These are phyloP conservation scores for Suillus spraguei DNA, from an alignment of 768 basidiomycete species.

Conservation along the genomic window DNA sequence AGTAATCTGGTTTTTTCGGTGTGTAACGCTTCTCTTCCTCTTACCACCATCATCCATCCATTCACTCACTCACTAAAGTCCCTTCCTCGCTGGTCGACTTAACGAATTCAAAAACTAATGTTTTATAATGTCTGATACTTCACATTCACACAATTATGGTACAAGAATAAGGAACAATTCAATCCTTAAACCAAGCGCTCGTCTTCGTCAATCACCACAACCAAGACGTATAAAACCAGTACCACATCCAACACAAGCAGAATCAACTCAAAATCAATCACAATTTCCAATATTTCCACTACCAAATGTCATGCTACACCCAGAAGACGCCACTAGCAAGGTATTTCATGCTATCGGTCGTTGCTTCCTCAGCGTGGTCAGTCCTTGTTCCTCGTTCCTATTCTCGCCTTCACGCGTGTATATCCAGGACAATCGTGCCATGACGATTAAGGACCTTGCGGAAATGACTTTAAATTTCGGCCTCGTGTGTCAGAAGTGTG, in stretches of 20 bases:
- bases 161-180: slow-evolving; percentile 58
- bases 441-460: slow-evolving; percentile 86
- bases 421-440: slow-evolving; percentile 72
- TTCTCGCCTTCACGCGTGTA: slow-evolving; percentile 15
- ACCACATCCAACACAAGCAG: slow-evolving; percentile 24
- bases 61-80: neutral
- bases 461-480: slow-evolving; percentile 68
- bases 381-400: slow-evolving; percentile 28
- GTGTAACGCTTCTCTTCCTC: neutral
- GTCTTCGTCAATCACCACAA: slow-evolving; percentile 48
- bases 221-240: slow-evolving; percentile 36
- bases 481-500: slow-evolving; percentile 75
- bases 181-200: slow-evolving; percentile 52
- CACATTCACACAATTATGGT: slow-evolving; percentile 48
- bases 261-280: slow-evolving; percentile 18
- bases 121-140: slow-evolving; percentile 17
- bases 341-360: slow-evolving; percentile 75
- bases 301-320: slow-evolving; percentile 65
- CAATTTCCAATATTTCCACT: slow-evolving; percentile 56
- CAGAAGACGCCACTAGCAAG: slow-evolving; percentile 72
- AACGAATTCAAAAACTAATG: neutral
- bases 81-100: slow-evolving; percentile 2
- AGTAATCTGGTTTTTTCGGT: slow-evolving; percentile 6
- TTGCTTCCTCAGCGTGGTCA: slow-evolving; percentile 72
- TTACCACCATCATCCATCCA: slow-evolving; percentile 3